Evolutionary conservation across 345 rosid species (phyloP), one percentile per base, ranked within the genome.

Genomic region (Citrus medica): DNA sequence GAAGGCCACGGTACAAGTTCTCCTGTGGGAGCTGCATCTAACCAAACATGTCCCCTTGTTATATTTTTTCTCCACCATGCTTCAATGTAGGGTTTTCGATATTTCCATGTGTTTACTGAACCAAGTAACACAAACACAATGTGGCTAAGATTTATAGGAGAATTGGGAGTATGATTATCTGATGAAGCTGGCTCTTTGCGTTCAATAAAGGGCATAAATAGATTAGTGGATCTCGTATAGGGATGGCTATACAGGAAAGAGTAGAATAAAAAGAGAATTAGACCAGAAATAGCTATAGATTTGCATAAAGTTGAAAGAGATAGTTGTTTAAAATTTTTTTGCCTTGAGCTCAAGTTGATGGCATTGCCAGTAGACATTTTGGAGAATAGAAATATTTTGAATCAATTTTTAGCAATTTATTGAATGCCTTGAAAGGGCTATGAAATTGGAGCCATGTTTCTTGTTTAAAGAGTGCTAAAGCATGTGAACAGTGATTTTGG

Each of bases 41-140:
- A 46, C 56, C 91, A 91, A 77, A 91, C 65, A 76, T 87, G 84
- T 25, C 95, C 92, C 42, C 84, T 83, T 3, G 94, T 89, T 3
- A 80, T 76, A 76, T 90, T 89, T 17, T 88, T 85, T 80, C 85
- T 75, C 95, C 94, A 91, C 94, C 95, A 89, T n/a, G 92, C 60
- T 67, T 90, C 91, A 5, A 87, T 79, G 82, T 84, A 87, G 14
- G 83, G 65, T 84, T 67, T 90, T 59, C 85, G 88, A 16, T 67
- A 38, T 35, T 81, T 76, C 94, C 89, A 89, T 12, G 87, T 88
- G 16, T 68, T 84, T 55, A 79, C 46, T 40, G 88, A 79, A 25
- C 90, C 84, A 7, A 70, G 40, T 82, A 89, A 33, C 86, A 72
- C 32, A 83, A 88, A 61, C 87, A 88, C 59, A 75, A 90, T 74